These are phyloP conservation scores for Dalbergia cochinchinensis DNA, from an alignment of 306 rosid species.

Conservation along the genomic window DNA sequence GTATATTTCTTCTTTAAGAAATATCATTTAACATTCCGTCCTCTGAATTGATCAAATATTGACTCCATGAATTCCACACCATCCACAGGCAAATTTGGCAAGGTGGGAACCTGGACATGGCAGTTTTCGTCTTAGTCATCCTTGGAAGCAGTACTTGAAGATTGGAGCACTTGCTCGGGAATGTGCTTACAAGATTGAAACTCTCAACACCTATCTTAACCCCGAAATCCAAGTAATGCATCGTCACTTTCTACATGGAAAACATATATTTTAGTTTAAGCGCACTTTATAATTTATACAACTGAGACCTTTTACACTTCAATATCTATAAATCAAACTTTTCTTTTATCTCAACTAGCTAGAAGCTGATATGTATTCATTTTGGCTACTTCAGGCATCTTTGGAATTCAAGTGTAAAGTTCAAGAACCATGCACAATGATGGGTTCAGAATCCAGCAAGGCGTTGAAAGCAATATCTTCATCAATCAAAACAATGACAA, in stretches of 20 bases:
- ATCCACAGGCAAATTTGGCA: slow-evolving; percentile 79
- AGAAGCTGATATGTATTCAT: neutral
- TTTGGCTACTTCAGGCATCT: slow-evolving; percentile 51
- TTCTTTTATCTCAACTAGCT: neutral
- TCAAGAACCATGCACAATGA: slow-evolving; percentile 64
- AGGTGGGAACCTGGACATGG: slow-evolving; percentile 99
- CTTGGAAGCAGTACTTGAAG: slow-evolving; percentile 90
- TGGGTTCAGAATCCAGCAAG: slow-evolving; percentile 70
- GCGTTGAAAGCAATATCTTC: slow-evolving; percentile 66
- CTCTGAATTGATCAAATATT: neutral
- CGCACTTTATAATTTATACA: no score
- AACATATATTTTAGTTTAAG: neutral
- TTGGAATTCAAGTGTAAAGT: slow-evolving; percentile 59
- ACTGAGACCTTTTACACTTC: no score
- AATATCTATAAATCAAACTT: no score
- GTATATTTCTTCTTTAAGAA: neutral
- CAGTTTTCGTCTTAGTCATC: slow-evolving; percentile 71
- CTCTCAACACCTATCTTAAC: slow-evolving; percentile 60
- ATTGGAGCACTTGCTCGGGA: slow-evolving; percentile 72
- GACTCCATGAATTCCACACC: neutral
- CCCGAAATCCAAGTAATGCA: slow-evolving; percentile 62
- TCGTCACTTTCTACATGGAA: slow-evolving; percentile 1
- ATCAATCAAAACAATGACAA: slow-evolving; percentile 69
- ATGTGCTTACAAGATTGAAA: slow-evolving; percentile 85
- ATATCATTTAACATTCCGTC: slow-evolving; percentile 11